Conservation (phyloP, 1,284 basidiomycete species). For the Trichosporon coremiiforme region DNA sequence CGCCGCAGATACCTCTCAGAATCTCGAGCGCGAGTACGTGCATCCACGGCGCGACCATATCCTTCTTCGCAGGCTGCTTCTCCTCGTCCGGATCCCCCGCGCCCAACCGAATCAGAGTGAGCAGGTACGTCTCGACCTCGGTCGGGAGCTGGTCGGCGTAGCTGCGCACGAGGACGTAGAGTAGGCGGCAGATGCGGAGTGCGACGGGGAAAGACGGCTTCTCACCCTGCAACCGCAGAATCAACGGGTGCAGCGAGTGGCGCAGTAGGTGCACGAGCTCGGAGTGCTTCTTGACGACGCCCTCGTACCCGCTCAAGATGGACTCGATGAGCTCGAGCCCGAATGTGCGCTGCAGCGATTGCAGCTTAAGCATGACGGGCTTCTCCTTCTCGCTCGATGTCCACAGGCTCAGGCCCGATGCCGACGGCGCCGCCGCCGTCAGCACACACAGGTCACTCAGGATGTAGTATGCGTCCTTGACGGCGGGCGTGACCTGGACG, state of each 20-base stretch:
- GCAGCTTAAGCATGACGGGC: constrained; percentile 79
- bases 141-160: constrained; percentile 78
- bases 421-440: constrained; percentile 54
- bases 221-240: constrained; percentile 82
- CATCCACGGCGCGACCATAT: constrained; percentile 70
- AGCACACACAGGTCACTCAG: constrained; percentile 88
- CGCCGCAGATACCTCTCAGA: constrained; percentile 82
- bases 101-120: constrained; percentile 75
- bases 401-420: constrained; percentile 40
- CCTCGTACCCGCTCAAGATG: constrained; percentile 90
- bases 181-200: constrained; percentile 87
- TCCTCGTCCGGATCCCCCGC: constrained; percentile 64
- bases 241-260: constrained; percentile 84
- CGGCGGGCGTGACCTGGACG: constrained; percentile 66
- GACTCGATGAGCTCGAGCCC: constrained; percentile 95
- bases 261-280: constrained; percentile 82
- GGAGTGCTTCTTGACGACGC: constrained; percentile 79
- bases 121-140: constrained; percentile 82
- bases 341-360: constrained; percentile 85
- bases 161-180: constrained; percentile 89
- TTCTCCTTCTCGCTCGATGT: constrained; percentile 61
- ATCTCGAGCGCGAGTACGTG: constrained; percentile 88
- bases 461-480: constrained; percentile 81
- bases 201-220: constrained; percentile 82
- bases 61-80: constrained; percentile 37